Base-by-base conservation (phyloP, 768 basidiomycete species). In the Russula virescens region DNA sequence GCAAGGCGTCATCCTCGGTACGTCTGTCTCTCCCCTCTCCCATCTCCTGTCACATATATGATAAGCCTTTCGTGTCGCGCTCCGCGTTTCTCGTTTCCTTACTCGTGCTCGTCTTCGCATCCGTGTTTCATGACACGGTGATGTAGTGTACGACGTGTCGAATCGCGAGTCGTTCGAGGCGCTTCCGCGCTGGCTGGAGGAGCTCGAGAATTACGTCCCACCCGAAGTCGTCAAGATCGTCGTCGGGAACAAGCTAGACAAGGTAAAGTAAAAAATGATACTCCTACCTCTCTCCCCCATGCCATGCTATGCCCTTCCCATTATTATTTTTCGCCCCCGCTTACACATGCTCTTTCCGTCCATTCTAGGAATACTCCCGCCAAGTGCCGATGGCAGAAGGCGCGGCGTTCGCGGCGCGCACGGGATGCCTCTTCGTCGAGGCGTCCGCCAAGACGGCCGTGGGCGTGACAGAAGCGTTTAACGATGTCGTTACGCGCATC, bases 221-320 rank as follows among this genome's bases (percentile, higher is more conserved):
- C 78, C 80, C 21, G 86, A 87, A 1, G 91, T 97, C 23, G 90
- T 93, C 51, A 93, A 94, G 82, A 93, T 98, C 69, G 83, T 99
- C 23, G 94, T 99, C 2, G 96, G 91, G 34, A 89, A 89, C 76
- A 99, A 98, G 75, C 78, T 96, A 19, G 94, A 98, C 79, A 96
- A 95, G 81, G 90, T 84, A 40, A 42, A 23, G 42, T 14, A 31
- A 40, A 35, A 1, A n/a, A 34, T 9, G n/a, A n/a, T n/a, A n/a
- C n/a, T 11, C n/a, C 31, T 13, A 13, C 34, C n/a, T 5, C n/a
- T n/a, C n/a, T n/a, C n/a, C n/a, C n/a, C n/a, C n/a, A n/a, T n/a
- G n/a, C n/a, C n/a, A n/a, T n/a, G n/a, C n/a, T n/a, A n/a, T n/a
- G n/a, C n/a, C n/a, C n/a, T n/a, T n/a, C n/a, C n/a, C n/a, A n/a